Evolutionary conservation across 768 basidiomycete genomes (phyloP), one percentile per base, ranked within the genome.

Genomic region (Phylloporus arenicola): DNA sequence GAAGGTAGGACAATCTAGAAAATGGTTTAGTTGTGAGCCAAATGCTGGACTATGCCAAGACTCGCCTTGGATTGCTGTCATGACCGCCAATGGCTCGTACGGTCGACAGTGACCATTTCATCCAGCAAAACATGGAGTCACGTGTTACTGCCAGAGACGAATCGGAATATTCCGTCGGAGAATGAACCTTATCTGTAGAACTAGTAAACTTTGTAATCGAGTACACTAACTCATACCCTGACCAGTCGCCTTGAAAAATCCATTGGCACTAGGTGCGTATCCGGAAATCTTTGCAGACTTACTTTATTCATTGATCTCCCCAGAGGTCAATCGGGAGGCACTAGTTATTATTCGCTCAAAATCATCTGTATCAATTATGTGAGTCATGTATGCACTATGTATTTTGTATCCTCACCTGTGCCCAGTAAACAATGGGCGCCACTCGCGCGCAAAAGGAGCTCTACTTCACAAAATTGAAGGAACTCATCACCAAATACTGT

Each of bases 241-340:
- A 65, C 63, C 68, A 68, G 70, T 68, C 75, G 87, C 88, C 89
- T 92, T 92, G 83, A 92, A 92, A 91, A 78, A 91, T 90, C 89
- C 89, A 75, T 90, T 91, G 88, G 76, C 87, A 88, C 88, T 71
- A 63, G 86, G 87, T 85, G 67, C 37, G 22, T 33, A 76, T 71
- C 39, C 17, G 19, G 17, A 13, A 12, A 12, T 13, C 30, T 33
- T 47, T 42, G 22, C 27, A 10, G 2, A 20, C 12, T 16, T 19
- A 2, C 11, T 22, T 33, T 19, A 4, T 14, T 64, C 37, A 67
- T 27, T 20, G 6, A 17, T 57, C n/a, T 44, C 22, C 2, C 29
- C 37, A 86, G 88, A 88, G 89, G 88, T 87, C 88, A 91, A 88
- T 88, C 62, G 89, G 89, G 89, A 92, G 89, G 89, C 87, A 78